Conservation (phyloP, 495 filamentous ascomycete species). For the Peziza echinospora region DNA sequence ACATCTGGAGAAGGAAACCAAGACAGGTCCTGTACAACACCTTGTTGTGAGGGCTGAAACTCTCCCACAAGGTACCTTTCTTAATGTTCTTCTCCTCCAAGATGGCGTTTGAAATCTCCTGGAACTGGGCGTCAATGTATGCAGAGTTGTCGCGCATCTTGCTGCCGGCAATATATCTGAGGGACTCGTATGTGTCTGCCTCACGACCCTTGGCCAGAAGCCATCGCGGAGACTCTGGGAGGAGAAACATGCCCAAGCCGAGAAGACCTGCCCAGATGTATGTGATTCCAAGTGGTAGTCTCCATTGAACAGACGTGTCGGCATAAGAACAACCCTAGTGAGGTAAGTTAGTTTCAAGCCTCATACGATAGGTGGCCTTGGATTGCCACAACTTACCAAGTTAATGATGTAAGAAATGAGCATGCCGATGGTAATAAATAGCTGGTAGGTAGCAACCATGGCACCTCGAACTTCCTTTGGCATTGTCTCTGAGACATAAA, state of each 20-base stretch:
- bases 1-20: constrained; percentile 40
- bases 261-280: constrained; percentile 46
- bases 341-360: not conserved
- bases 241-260: constrained; percentile 41
- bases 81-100: constrained; percentile 30
- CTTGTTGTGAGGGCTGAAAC: constrained; percentile 29
- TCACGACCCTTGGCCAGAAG: constrained; percentile 31
- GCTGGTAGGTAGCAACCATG: constrained; percentile 41
- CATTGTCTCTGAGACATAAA: constrained; percentile 23
- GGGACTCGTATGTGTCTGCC: constrained; percentile 37
- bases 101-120: constrained; percentile 41
- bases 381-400: constrained; percentile 23
- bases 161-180: constrained; percentile 44
- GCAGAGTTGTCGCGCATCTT: constrained; percentile 29
- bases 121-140: constrained; percentile 39
- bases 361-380: not conserved
- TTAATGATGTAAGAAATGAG: constrained; percentile 54
- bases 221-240: constrained; percentile 42
- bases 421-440: constrained; percentile 60
- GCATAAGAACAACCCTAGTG: constrained; percentile 7
- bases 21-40: constrained; percentile 43
- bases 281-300: constrained; percentile 7
- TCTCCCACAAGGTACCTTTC: constrained; percentile 31
- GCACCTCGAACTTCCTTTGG: constrained; percentile 43
- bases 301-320: constrained; percentile 9